Percentiles rank a stretch among this genome's conserved stretches.
Conservation (phyloP, 495 filamentous ascomycete genomes). For the Penicillium macrosclerotiorum region DNA sequence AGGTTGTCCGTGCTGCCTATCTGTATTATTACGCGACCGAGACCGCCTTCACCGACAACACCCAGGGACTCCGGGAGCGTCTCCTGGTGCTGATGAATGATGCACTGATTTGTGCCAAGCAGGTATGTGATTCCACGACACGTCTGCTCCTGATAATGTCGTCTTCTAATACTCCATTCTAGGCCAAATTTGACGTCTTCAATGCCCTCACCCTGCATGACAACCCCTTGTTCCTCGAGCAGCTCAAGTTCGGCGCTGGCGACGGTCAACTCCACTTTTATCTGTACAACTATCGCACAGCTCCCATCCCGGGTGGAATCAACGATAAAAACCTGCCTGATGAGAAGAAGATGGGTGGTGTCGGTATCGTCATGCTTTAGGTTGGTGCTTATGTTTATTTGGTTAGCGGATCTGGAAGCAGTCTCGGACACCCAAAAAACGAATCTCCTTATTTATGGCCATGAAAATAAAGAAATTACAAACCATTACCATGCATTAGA, state of each 20-base stretch:
- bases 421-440: slow-evolving; percentile 10
- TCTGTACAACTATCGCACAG: slow-evolving; percentile 91
- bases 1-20: slow-evolving; percentile 80
- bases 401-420: slow-evolving; percentile 11
- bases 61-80: slow-evolving; percentile 62
- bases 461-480: not conserved
- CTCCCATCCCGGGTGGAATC: slow-evolving; percentile 77
- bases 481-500: not conserved
- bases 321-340: slow-evolving; percentile 74
- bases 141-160: too few species aligned
- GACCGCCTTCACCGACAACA: slow-evolving; percentile 61
- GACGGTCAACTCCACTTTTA: slow-evolving; percentile 96
- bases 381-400: not conserved
- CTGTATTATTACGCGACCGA: slow-evolving; percentile 96
- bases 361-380: slow-evolving; percentile 85
- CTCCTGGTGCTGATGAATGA: slow-evolving; percentile 79
- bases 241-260: slow-evolving; percentile 90
- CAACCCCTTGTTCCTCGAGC: slow-evolving; percentile 85
- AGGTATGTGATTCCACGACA: slow-evolving; percentile 33
- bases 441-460: slow-evolving; percentile 12
- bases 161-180: slow-evolving; percentile 10
- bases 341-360: slow-evolving; percentile 71
- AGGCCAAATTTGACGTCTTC: slow-evolving; percentile 89
- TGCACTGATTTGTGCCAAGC: slow-evolving; percentile 83
- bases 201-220: slow-evolving; percentile 92